Percentiles rank a stretch among this genome's conserved stretches.
Conservation (phyloP, 305 asterid species). For the Fraxinus latifolia region DNA sequence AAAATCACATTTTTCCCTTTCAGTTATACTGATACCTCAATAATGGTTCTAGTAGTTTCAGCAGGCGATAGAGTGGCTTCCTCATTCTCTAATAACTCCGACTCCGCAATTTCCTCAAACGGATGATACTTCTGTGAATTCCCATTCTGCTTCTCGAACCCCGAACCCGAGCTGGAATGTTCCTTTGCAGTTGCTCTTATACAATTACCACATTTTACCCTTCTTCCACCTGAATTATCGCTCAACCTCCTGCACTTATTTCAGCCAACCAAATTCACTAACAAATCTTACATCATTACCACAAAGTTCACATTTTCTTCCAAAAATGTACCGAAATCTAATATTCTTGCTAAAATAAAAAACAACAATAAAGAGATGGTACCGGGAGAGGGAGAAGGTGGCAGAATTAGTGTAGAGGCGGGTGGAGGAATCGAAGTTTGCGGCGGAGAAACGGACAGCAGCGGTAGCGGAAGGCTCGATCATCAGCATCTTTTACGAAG, state of each 20-base stretch:
- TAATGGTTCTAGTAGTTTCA: slow-evolving; percentile 70
- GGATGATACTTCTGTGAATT: slow-evolving; percentile 97
- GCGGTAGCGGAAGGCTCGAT: slow-evolving; percentile 50
- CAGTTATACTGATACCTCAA: slow-evolving; percentile 50
- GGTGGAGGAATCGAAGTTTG: slow-evolving; percentile 36
- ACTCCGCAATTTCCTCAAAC: slow-evolving; percentile 70
- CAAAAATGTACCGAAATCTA: neutral
- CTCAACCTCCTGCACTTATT: slow-evolving; percentile 25
- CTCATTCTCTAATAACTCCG: slow-evolving; percentile 45
- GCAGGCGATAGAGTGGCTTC: slow-evolving; percentile 72
- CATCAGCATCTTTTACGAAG: slow-evolving; percentile 51
- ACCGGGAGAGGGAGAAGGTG: slow-evolving; percentile 48
- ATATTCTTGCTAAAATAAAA: neutral
- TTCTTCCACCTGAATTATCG: slow-evolving; percentile 32
- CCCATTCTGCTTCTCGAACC: slow-evolving; percentile 66
- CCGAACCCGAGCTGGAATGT: slow-evolving; percentile 55
- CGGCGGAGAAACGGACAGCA: slow-evolving; percentile 48
- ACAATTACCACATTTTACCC: slow-evolving; percentile 40
- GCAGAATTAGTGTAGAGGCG: slow-evolving; percentile 47
- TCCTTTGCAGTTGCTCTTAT: slow-evolving; percentile 61
- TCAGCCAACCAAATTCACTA: slow-evolving; percentile 28
- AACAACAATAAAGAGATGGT: slow-evolving; percentile 15
- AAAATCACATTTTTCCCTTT: neutral
- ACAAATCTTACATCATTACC: neutral
- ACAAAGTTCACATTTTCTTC: neutral